phyloP scores from a whole-genome alignment of 2,329 filamentous ascomycete species.

The Dactylellina parvicollis region DNA sequence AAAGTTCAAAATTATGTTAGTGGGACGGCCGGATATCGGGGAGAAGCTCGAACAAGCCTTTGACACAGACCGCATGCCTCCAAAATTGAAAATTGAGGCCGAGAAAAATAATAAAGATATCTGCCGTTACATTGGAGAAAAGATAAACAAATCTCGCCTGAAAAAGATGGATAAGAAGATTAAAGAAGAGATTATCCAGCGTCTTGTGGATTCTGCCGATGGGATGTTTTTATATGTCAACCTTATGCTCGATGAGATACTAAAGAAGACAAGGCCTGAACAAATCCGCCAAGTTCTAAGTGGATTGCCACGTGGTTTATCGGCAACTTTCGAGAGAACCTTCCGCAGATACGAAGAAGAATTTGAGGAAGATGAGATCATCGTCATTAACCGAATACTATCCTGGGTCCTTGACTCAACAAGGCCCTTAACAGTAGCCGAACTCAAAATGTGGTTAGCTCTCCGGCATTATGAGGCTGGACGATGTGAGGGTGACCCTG shows the following conservation, averaged over 20 bases:
- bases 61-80: neutral
- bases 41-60: conserved; percentile 1
- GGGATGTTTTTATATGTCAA: conserved; percentile 23
- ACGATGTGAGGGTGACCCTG: neutral
- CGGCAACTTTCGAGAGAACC: conserved; percentile 1
- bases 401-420: neutral
- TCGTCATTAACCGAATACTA: neutral
- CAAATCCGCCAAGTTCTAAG: neutral
- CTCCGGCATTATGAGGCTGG: neutral
- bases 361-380: neutral
- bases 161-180: conserved; percentile 1
- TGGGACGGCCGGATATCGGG: conserved; percentile 1
- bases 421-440: neutral
- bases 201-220: neutral
- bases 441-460: neutral
- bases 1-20: neutral
- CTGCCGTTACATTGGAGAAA: neutral
- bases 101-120: conserved; percentile 1
- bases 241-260: conserved; percentile 16
- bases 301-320: conserved; percentile 2
- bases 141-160: conserved; percentile 4
- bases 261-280: neutral
- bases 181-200: conserved; percentile 6
- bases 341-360: conserved; percentile 1
- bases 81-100: neutral